Base-by-base conservation (phyloP, 495 filamentous ascomycete genomes). In the Aspergillus egyptiacus region DNA sequence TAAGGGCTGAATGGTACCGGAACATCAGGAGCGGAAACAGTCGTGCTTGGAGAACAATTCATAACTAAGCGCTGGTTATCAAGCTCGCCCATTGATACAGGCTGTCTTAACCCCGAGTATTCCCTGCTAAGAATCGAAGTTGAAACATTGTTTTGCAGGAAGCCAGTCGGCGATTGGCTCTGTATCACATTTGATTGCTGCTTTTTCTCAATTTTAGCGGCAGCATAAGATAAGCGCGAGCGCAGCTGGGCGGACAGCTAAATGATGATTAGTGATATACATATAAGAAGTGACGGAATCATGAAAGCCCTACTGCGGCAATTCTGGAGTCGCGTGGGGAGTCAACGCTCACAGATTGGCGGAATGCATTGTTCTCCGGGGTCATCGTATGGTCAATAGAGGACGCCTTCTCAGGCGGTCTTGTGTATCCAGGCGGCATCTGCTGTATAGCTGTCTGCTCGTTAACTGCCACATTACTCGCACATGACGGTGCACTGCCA, bases 171-270 rank as follows among this genome's bases (percentile, higher is more conserved):
- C n/a, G 86, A 71, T 51, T 91, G 55, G 25, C 50, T 81, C 37
- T 81, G 78, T 45, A 86, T 74, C 22, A 74, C 77, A 51, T 79
- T 80, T 10, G 78, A 75, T 68, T 91, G 82, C 76, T 87, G 88
- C 41, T 85, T 87, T 62, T 93, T 82, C 66, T 91, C 84, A 31
- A 96, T 83, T 63, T 95, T 95, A 56, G 91, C 78, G 71, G 91
- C 87, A 28, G 89, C 89, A 63, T 95, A 94, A 5, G 87, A 86
- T 10, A 96, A 72, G 42, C 88, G 84, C 6, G 87, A 78, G 52
- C 81, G 82, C 19, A 96, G 75, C 58, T 89, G 81, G 30, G 80
- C 77, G 24, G 89, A 87, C 36, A 93, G 64, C 85, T 94, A 58
- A 32, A 44, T 54, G 48, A 42, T n/a, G 46, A 48, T 68, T 39